These are phyloP conservation scores for Andrographis paniculata DNA, from an alignment of 305 asterid genomes.

Conservation along the genomic window DNA sequence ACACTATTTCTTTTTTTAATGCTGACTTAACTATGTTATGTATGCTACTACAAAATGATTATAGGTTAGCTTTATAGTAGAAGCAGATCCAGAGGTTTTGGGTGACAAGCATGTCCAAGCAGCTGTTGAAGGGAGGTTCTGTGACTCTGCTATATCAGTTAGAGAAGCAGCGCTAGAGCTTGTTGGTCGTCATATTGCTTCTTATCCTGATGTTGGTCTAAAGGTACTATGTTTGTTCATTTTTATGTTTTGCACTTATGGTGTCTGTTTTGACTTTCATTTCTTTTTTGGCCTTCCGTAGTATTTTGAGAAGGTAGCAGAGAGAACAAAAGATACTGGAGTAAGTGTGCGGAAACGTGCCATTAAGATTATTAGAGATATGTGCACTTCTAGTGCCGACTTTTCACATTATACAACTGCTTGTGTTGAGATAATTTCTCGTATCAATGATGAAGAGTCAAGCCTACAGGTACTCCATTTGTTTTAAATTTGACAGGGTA, in stretches of 20 bases:
- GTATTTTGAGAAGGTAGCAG: conserved; percentile 99
- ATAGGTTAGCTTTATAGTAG: conserved; percentile 96
- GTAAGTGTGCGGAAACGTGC: conserved; percentile 99
- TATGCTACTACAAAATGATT: conserved; percentile 19
- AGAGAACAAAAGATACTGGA: conserved; percentile 96
- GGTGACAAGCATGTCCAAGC: conserved; percentile 83
- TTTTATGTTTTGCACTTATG: conserved; percentile 11
- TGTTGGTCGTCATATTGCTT: conserved; percentile 99
- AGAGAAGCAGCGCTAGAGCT: conserved; percentile 99
- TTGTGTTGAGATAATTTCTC: conserved; percentile 84
- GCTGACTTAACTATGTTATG: conserved; percentile 18
- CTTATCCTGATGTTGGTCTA: conserved; percentile 97
- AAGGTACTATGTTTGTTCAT: conserved; percentile 52
- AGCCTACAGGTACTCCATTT: conserved; percentile 76
- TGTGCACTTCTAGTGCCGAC: conserved; percentile 75
- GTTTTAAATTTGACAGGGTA: conserved; percentile 16
- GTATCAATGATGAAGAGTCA: conserved; percentile 92
- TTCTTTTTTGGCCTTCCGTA: conserved; percentile 25
- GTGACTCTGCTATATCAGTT: conserved; percentile 93
- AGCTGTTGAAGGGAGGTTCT: conserved; percentile 98
- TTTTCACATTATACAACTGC: conserved; percentile 70
- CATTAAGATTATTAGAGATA: conserved; percentile 86
- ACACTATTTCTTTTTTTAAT: conserved; percentile 7
- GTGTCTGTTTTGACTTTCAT: conserved; percentile 23
- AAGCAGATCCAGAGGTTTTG: conserved; percentile 98